phyloP scores from a whole-genome alignment of 805 yeast genomes.

The Sporopachydermia lactativora region DNA sequence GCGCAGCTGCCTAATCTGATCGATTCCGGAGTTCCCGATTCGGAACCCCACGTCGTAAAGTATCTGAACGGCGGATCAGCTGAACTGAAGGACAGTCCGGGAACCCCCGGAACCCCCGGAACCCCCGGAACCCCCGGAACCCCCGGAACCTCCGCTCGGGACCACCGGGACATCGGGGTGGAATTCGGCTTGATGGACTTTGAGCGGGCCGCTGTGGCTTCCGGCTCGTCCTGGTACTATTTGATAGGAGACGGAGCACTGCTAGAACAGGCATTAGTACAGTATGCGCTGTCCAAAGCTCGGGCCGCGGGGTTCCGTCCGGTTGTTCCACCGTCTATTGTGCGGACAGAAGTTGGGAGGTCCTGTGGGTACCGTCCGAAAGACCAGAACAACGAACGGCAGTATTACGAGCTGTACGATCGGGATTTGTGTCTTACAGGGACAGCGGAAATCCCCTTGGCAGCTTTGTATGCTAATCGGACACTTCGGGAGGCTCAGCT shows the following conservation, averaged over 20 bases:
- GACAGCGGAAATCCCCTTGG: constrained; percentile 91
- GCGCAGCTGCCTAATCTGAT: constrained; percentile 52
- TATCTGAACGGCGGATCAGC: constrained; percentile 31
- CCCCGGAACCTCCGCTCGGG: too few relatives aligned
- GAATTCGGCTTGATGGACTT: constrained; percentile 58
- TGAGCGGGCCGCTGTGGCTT: constrained; percentile 54
- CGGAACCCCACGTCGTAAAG: constrained; percentile 29
- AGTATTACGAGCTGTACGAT: constrained; percentile 52
- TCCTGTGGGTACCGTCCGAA: constrained; percentile 96
- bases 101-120: too few relatives aligned
- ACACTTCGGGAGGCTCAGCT: constrained; percentile 26
- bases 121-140: too few relatives aligned
- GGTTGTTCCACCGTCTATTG: constrained; percentile 78
- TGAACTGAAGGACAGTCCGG: constrained; percentile 9
- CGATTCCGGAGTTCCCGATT: constrained; percentile 29
- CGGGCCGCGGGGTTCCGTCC: constrained; percentile 50
- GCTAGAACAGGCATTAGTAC: constrained; percentile 80
- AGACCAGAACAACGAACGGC: constrained; percentile 76
- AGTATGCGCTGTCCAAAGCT: constrained; percentile 60
- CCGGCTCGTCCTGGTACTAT: constrained; percentile 70
- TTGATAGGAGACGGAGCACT: constrained; percentile 73
- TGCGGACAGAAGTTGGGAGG: constrained; percentile 55
- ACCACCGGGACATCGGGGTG: constrained; percentile 64
- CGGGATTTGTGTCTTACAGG: constrained; percentile 61
- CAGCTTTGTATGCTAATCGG: constrained; percentile 54